Conservation (phyloP, 2,329 filamentous ascomycete species). For the Aspergillus bombycis region DNA sequence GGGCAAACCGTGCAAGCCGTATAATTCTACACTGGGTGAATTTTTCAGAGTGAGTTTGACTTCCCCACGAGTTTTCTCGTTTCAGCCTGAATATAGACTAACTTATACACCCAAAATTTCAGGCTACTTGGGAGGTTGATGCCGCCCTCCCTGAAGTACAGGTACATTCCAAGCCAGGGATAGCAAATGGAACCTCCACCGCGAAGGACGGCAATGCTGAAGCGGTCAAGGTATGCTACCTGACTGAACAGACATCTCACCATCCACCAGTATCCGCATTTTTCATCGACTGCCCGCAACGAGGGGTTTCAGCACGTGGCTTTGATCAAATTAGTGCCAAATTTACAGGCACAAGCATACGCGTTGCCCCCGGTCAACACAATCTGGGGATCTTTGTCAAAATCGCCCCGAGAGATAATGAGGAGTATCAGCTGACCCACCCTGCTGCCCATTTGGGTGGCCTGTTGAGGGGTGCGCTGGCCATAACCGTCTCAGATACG, state of each 20-base stretch:
- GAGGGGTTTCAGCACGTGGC: constrained; percentile 82
- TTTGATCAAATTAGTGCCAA: constrained; percentile 97
- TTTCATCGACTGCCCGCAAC: constrained; percentile 88
- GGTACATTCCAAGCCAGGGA: constrained; percentile 33
- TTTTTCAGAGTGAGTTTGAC: constrained; percentile 80
- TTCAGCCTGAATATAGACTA: background rate
- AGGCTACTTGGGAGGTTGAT: constrained; percentile 95
- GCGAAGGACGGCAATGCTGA: constrained; percentile 41
- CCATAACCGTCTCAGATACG: constrained; percentile 85
- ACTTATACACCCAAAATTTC: constrained; percentile 15
- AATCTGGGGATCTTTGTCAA: constrained; percentile 96
- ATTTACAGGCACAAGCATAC: constrained; percentile 93
- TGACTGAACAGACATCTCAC: constrained; percentile 97
- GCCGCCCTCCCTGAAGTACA: constrained; percentile 71
- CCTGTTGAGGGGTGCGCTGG: constrained; percentile 81
- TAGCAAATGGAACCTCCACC: constrained; percentile 38
- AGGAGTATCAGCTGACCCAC: constrained; percentile 94
- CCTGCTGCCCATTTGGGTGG: constrained; percentile 92
- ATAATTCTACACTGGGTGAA: constrained; percentile 95
- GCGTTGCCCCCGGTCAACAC: constrained; percentile 87
- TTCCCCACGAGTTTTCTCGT: background rate
- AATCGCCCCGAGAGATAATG: constrained; percentile 75
- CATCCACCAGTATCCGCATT: constrained; percentile 97
- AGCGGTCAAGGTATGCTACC: constrained; percentile 80
- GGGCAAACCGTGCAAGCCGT: constrained; percentile 97